These are phyloP conservation scores for Pichia phayaonensis DNA, from an alignment of 805 yeast genomes.

Conservation along the genomic window DNA sequence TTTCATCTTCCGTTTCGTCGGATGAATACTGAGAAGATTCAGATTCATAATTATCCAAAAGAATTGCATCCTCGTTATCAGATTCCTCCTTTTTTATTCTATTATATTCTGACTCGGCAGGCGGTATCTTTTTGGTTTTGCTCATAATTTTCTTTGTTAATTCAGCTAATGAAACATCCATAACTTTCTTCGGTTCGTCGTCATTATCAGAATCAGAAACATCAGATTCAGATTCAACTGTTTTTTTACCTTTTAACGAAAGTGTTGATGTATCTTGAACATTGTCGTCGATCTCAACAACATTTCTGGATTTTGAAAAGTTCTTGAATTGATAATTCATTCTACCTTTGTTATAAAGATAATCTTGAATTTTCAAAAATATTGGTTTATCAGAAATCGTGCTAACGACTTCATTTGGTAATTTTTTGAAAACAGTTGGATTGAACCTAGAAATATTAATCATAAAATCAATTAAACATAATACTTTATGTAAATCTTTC, in stretches of 20 bases:
- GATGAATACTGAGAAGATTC: background rate
- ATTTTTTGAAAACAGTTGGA: slow-evolving; percentile 12
- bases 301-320: background rate
- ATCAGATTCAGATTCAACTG: background rate
- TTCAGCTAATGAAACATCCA: slow-evolving; percentile 12
- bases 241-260: background rate
- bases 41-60: background rate
- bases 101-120: background rate
- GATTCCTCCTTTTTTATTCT: background rate
- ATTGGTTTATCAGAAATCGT: slow-evolving; percentile 3
- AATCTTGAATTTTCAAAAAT: slow-evolving; percentile 10
- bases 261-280: background rate
- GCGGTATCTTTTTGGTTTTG: background rate
- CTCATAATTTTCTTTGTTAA: slow-evolving; percentile 14
- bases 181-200: background rate
- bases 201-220: background rate
- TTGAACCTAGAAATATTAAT: slow-evolving; percentile 18
- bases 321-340: slow-evolving; percentile 18
- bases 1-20: background rate
- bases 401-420: slow-evolving; percentile 19
- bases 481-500: slow-evolving; percentile 11
- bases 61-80: background rate
- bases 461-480: slow-evolving; percentile 22
- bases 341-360: slow-evolving; percentile 15
- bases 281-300: too few species aligned